Conservation (phyloP, 2,329 filamentous ascomycete species). For the Ceratocystis ficicola region DNA sequence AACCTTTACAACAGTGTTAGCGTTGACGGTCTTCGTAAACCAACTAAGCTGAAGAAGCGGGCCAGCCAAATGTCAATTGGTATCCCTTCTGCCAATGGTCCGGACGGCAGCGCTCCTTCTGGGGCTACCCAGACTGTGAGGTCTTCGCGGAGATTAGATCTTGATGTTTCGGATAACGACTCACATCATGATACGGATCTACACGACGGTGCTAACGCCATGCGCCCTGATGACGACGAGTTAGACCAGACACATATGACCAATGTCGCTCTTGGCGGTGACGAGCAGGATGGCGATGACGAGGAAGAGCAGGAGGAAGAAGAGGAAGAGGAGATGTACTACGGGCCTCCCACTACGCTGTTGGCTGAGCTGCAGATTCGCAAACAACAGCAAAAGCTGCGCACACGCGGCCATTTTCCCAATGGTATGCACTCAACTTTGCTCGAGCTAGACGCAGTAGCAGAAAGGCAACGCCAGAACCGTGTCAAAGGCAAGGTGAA, state of each 20-base stretch:
- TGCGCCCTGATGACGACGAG: slow-evolving; percentile 13
- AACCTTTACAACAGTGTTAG: slow-evolving; percentile 12
- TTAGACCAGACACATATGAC: slow-evolving; percentile 11
- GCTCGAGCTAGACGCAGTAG: slow-evolving; percentile 79
- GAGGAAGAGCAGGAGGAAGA: slow-evolving; percentile 36
- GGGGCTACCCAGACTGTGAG: slow-evolving; percentile 6
- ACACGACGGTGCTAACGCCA: not conserved
- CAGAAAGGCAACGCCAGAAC: slow-evolving; percentile 66
- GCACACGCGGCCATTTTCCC: slow-evolving; percentile 55
- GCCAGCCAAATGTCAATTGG: slow-evolving; percentile 19
- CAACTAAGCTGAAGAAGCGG: slow-evolving; percentile 18
- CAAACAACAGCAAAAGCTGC: slow-evolving; percentile 74
- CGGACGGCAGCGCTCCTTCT: not conserved
- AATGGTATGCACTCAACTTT: slow-evolving; percentile 85
- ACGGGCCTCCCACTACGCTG: slow-evolving; percentile 73
- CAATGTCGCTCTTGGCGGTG: slow-evolving; percentile 24
- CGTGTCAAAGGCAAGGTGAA: slow-evolving; percentile 66
- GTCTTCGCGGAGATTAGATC: slow-evolving; percentile 16
- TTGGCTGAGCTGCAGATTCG: slow-evolving; percentile 84
- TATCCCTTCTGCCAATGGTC: not conserved
- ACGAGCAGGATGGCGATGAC: slow-evolving; percentile 26
- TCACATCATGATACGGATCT: slow-evolving; percentile 22
- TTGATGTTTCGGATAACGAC: slow-evolving; percentile 16
- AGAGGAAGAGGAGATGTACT: slow-evolving; percentile 40
- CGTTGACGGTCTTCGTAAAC: slow-evolving; percentile 18